A percentile compares a stretch with the other conserved stretches of the same genome.
Evolutionary conservation across 1,139 yeast genomes (phyloP).

Genomic region (Zhuliangozyma parablackwelliae): DNA sequence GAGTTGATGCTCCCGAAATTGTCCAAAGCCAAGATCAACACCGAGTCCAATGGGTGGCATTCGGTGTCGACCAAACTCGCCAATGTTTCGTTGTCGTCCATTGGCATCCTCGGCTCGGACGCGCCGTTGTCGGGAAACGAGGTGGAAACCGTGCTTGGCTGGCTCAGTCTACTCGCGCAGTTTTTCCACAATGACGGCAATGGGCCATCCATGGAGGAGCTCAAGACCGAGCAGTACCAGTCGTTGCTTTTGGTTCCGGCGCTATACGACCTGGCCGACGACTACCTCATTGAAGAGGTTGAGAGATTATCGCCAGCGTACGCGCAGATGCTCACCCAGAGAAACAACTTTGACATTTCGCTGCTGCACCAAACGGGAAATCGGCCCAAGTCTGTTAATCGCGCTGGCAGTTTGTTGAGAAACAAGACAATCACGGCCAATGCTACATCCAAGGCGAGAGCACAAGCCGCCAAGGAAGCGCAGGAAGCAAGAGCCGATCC

Average conservation of each 20-base stretch:
- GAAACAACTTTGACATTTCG: constrained; percentile 28
- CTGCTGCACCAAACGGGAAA: background rate
- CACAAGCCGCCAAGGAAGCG: constrained; percentile 47
- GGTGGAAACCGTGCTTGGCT: constrained; percentile 64
- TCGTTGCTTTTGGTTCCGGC: constrained; percentile 61
- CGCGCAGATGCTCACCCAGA: constrained; percentile 43
- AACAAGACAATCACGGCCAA: constrained; percentile 69
- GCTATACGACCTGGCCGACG: constrained; percentile 55
- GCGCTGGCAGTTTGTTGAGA: constrained; percentile 55
- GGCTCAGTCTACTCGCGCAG: constrained; percentile 67
- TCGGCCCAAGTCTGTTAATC: constrained; percentile 1
- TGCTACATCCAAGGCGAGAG: constrained; percentile 61
- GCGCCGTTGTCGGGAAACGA: constrained; percentile 57
- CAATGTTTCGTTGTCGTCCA: constrained; percentile 36
- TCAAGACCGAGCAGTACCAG: constrained; percentile 64
- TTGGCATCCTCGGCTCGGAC: constrained; percentile 29
- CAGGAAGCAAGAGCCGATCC: constrained; percentile 53
- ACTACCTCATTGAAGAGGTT: constrained; percentile 53
- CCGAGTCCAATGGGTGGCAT: constrained; percentile 37
- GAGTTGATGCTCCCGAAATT: constrained; percentile 66
- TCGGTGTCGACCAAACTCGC: constrained; percentile 47
- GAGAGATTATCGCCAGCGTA: constrained; percentile 55
- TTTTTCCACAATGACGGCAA: constrained; percentile 81
- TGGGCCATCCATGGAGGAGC: constrained; percentile 67
- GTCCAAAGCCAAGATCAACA: constrained; percentile 40